Conservation (phyloP, 306 rosid species). For the Cucurbita argyrosperma region DNA sequence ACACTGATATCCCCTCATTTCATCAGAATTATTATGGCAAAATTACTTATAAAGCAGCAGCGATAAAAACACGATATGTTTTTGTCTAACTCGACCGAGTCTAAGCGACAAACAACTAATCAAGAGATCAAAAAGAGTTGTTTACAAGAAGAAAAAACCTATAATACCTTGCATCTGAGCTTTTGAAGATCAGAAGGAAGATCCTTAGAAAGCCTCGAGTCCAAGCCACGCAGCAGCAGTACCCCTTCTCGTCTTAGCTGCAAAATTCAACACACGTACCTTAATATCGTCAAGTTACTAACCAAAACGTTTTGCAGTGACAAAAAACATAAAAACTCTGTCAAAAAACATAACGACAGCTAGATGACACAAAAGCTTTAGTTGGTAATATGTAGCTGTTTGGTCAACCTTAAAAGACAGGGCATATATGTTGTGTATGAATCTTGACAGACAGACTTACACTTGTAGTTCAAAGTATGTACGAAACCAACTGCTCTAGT, state of each 20-base stretch:
- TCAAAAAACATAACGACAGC: background rate
- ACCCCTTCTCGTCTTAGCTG: conserved; percentile 95
- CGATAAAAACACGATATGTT: background rate
- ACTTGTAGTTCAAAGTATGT: background rate
- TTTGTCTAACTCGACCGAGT: background rate
- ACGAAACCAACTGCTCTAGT: background rate
- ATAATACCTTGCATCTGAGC: conserved; percentile 84
- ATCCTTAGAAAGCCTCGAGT: conserved; percentile 81
- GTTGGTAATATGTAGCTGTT: background rate
- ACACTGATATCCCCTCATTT: background rate
- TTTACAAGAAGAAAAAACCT: background rate
- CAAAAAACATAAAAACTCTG: background rate
- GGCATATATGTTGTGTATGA: background rate
- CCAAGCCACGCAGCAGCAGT: conserved; percentile 75
- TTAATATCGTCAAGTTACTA: background rate
- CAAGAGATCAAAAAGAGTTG: background rate
- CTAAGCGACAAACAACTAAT: background rate
- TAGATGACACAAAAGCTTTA: background rate
- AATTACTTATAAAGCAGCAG: background rate
- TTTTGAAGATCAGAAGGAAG: conserved; percentile 97
- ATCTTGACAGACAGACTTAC: background rate
- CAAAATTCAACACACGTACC: background rate
- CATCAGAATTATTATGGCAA: background rate
- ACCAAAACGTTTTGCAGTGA: background rate
- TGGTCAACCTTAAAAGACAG: conserved; percentile 1